Evolutionary conservation across 2,329 filamentous ascomycete species (phyloP).

Genomic region (Grosmannia penicillata): DNA sequence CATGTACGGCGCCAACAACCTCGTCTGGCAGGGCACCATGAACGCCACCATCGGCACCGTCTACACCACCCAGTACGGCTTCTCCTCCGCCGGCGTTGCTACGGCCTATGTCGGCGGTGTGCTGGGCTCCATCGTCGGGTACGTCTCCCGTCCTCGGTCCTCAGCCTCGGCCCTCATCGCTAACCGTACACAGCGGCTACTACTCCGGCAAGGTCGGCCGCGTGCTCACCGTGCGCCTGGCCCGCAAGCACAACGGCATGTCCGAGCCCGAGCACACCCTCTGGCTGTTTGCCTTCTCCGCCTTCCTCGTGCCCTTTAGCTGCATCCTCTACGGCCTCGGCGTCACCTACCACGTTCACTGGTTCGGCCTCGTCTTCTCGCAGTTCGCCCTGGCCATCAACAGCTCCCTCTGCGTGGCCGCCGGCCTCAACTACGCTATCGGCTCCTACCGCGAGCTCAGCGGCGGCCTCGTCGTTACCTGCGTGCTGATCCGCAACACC

Average conservation of each 20-base stretch:
- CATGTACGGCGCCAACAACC: constrained; percentile 18
- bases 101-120: constrained; percentile 15
- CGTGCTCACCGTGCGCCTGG: constrained; percentile 9
- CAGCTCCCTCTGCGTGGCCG: constrained; percentile 13
- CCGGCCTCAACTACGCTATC: constrained; percentile 16
- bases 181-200: constrained; percentile 8
- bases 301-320: constrained; percentile 10
- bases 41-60: constrained; percentile 18
- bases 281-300: constrained; percentile 9
- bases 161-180: neutral
- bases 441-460: constrained; percentile 16
- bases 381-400: constrained; percentile 15
- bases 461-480: constrained; percentile 16
- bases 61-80: constrained; percentile 17
- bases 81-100: constrained; percentile 15
- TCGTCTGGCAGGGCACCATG: constrained; percentile 17
- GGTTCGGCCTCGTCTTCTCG: constrained; percentile 16
- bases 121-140: constrained; percentile 7
- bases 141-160: neutral
- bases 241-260: constrained; percentile 12
- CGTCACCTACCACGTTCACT: constrained; percentile 16
- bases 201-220: constrained; percentile 13
- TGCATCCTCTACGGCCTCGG: constrained; percentile 13
- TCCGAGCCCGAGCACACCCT: constrained; percentile 13
- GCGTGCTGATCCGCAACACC: constrained; percentile 21